Percentiles rank a stretch among this genome's conserved stretches.
Evolutionary conservation across 257 asterid genomes (phyloP).

Genomic region (Ilex asprella): DNA sequence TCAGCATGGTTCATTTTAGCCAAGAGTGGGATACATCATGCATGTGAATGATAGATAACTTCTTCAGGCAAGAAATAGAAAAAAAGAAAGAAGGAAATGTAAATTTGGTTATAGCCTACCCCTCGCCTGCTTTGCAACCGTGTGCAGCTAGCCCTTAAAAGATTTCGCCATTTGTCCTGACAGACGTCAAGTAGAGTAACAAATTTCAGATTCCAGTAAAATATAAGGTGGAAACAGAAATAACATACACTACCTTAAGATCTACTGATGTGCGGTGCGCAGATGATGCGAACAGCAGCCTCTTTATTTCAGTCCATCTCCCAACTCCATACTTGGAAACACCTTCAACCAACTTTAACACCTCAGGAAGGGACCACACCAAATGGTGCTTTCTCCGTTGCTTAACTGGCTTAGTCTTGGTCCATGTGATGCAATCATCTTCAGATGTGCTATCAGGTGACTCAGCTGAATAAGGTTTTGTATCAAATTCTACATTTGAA

Average conservation of each 20-base stretch:
- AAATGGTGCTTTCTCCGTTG: slow-evolving; percentile 5
- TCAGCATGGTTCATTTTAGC: too few species aligned
- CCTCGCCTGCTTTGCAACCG: background rate
- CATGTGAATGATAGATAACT: background rate
- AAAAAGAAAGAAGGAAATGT: background rate
- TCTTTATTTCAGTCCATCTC: slow-evolving; percentile 15
- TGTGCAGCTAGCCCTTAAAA: slow-evolving; percentile 9
- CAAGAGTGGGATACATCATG: too few species aligned
- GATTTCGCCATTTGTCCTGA: slow-evolving; percentile 22
- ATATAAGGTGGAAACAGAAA: background rate
- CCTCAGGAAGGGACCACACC: slow-evolving; percentile 15
- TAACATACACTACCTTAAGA: slow-evolving; percentile 5
- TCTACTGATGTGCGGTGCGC: slow-evolving; percentile 8
- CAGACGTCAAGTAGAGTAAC: background rate
- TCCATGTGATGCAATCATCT: slow-evolving; percentile 1
- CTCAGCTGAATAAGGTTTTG: slow-evolving; percentile 5
- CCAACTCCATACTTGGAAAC: slow-evolving; percentile 17
- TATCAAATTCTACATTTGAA: background rate
- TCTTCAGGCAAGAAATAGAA: background rate
- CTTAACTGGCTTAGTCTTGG: background rate
- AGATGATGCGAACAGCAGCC: slow-evolving; percentile 2
- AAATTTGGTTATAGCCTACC: slow-evolving; percentile 3
- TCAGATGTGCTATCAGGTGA: slow-evolving; percentile 8
- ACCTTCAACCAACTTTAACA: slow-evolving; percentile 15
- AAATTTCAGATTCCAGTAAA: background rate